Conservation (phyloP, 352 stramenopile genomes). For the Saprolegnia parasitica region DNA sequence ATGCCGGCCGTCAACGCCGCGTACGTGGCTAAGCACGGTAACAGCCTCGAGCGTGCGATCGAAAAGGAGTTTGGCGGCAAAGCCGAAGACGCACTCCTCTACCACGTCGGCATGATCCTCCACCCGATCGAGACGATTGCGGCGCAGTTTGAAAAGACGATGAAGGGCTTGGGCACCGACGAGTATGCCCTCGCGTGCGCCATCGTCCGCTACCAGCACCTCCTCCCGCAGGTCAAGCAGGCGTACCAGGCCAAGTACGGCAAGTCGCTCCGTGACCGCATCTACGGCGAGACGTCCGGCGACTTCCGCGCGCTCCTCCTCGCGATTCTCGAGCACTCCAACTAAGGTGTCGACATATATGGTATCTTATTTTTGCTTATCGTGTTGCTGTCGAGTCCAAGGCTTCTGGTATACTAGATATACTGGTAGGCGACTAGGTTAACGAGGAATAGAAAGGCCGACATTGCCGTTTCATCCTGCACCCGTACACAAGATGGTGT, state of each 20-base stretch:
- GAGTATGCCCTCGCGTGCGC: conserved; percentile 51
- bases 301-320: conserved; percentile 64
- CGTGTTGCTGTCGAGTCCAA: no score
- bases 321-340: conserved; percentile 42
- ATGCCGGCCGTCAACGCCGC: conserved; percentile 47
- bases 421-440: no score
- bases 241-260: conserved; percentile 73
- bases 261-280: conserved; percentile 72
- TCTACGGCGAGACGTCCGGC: conserved; percentile 33
- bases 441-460: no score
- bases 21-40: conserved; percentile 58
- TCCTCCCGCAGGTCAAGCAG: conserved; percentile 62
- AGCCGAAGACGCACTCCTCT: conserved; percentile 47
- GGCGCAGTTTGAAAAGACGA: conserved; percentile 64
- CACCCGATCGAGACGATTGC: conserved; percentile 53
- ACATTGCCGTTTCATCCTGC: no score
- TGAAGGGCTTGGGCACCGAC: conserved; percentile 69
- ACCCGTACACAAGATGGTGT: no score
- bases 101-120: conserved; percentile 54
- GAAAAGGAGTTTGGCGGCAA: conserved; percentile 65
- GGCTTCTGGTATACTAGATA: no score
- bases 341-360: neutral
- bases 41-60: conserved; percentile 51
- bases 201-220: conserved; percentile 72
- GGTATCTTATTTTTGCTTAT: no score